Evolutionary conservation across 2,329 filamentous ascomycete species (phyloP).

Genomic region (Chaetomiaceae sp.): DNA sequence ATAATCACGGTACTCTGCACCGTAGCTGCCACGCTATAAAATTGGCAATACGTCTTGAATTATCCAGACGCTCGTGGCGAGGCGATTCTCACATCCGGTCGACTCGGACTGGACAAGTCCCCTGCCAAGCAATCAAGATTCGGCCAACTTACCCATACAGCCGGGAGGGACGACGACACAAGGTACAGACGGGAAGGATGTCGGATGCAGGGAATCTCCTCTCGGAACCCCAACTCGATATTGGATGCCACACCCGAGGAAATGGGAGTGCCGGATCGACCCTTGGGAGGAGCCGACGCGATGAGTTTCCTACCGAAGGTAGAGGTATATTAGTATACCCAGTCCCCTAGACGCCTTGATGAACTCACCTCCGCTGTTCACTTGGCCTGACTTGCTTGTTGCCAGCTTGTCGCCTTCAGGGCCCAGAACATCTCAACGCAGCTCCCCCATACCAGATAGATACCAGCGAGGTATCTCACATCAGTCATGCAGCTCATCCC

Average conservation of each 20-base stretch:
- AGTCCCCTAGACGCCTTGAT: too few relatives aligned
- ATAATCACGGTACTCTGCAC: too few relatives aligned
- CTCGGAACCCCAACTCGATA: slow-evolving; percentile 7
- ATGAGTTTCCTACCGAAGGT: not conserved
- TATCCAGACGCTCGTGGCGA: not conserved
- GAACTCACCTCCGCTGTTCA: not conserved
- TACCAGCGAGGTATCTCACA: too few relatives aligned
- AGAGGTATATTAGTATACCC: too few relatives aligned
- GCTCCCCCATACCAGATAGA: too few relatives aligned
- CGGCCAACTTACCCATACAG: slow-evolving; percentile 22
- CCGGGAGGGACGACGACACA: slow-evolving; percentile 6
- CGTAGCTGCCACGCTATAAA: too few relatives aligned
- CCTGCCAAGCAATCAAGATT: not conserved
- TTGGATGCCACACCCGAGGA: not conserved
- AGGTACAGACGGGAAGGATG: not conserved
- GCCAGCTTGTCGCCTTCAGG: too few relatives aligned
- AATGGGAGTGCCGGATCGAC: not conserved
- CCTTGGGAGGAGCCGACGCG: not conserved
- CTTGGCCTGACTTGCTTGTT: too few relatives aligned
- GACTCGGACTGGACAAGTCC: not conserved
- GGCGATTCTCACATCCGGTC: not conserved
- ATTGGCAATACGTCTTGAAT: not conserved
- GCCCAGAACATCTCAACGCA: too few relatives aligned
- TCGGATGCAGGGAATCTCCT: not conserved
- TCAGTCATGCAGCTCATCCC: not conserved